Base-by-base conservation (phyloP, 768 basidiomycete species). In the Mrakia gelida region DNA sequence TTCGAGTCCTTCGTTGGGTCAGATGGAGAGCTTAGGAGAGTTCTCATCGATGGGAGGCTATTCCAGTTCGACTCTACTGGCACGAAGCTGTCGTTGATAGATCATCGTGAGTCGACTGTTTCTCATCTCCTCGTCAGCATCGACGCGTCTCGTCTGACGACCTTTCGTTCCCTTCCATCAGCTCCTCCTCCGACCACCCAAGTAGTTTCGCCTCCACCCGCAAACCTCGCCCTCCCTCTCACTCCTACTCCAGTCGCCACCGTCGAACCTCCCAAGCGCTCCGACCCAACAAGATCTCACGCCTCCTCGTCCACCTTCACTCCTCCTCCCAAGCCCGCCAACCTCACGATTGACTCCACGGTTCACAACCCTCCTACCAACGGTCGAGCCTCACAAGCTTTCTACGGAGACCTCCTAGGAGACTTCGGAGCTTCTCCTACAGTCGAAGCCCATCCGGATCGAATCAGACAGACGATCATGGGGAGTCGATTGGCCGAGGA, bases 21-120 rank as follows among this genome's bases (percentile, higher is more conserved):
- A 26, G 49, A 30, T 13, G 59, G 67, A 5, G 30, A 54, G 72
- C 15, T n/a, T n/a, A 56, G 77, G 26, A 34, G 63, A 63, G 77
- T 78, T 18, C 21, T 52, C 9, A 78, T 78, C 18, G 77, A 78
- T 59, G 77, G 72, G 10, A 67, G 77, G 41, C 65, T 78, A 41
- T 78, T 78, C 49, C 38, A 49, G 52, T 78, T 78, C n/a, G 49
- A 68, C 49, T 21, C 21, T 16, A 9, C 28, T 23, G 77, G 77
- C n/a, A 54, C 34, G 16, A 62, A 34, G 8, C 65, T 78, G 6
- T 26, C 52, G 8, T 38, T 78, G 52, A 63, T 78, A 28, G 74
- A 75, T 45, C n/a, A 45, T 38, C 73, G 61, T 56, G 34, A 63
- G 62, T 45, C 2, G 8, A 52, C 38, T 38, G 38, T 5, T 13